Evolutionary conservation across 768 basidiomycete species (phyloP), one percentile per base, ranked within the genome.

Genomic region (Phlebiopsis flavidoalba): DNA sequence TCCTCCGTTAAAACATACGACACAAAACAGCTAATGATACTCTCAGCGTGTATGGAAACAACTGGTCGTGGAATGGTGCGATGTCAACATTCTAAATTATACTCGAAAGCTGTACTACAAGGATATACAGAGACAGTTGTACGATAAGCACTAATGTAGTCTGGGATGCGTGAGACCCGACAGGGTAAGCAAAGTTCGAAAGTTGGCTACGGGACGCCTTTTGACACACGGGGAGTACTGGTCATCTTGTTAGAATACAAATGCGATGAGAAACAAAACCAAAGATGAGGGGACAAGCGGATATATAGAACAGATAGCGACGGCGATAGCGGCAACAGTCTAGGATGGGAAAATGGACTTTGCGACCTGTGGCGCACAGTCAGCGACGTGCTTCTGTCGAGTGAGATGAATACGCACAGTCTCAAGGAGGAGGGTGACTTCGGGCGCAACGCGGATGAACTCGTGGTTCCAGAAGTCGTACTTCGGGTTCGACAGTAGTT

Each of bases 401-500:
- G 54, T 24, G 50, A 68, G 45, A 57, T 8, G 12, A 37, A 21
- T 15, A 78, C 88, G 70, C 74, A 93, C 91, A 77, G 86, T 88
- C 77, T 92, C 89, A 68, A 93, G 84, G 66, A 93, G 81, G 74
- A 91, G 73, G 43, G 89, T 88, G 65, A 94, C 92, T 73, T 94
- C 92, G 45, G 92, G 91, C 59, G 88, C 88, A 69, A 91, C 83
- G 65, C 85, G 87, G 67, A 92, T 83, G 69, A 93, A 94, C 63
- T 88, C 86, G 71, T 89, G 91, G 80, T 79, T 88, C 90, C 91
- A 93, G 79, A 94, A 94, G 60, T 91, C 89, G 67, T 93, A 94
- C 75, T 88, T 91, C 59, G 85, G 83, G 73, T 95, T 95, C 64
- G 92, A 87, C 55, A 98, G 86, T 63, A 97, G 76, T 74, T 96